Percentiles rank a stretch among this genome's conserved stretches.
These are phyloP conservation scores for Viridothelium virens DNA, from an alignment of 495 filamentous ascomycete species.

Conservation along the genomic window DNA sequence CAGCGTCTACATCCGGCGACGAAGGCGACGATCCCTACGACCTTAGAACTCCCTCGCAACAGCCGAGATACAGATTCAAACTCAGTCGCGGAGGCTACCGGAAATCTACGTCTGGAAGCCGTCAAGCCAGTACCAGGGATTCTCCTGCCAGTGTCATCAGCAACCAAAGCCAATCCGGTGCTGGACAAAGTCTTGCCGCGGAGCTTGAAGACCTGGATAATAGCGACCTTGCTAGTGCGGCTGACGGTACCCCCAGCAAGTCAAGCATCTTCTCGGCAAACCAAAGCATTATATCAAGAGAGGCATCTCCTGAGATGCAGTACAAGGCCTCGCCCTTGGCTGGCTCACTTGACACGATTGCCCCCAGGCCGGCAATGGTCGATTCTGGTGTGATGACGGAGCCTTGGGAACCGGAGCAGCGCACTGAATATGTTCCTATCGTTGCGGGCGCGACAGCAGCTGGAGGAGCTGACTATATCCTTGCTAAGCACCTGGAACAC, in stretches of 20 bases:
- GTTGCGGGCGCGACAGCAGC: not conserved
- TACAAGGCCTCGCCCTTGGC: slow-evolving; percentile 10
- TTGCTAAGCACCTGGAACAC: not conserved
- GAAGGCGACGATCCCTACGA: slow-evolving; percentile 60
- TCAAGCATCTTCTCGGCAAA: not conserved
- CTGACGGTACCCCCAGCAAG: slow-evolving; percentile 41
- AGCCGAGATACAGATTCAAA: slow-evolving; percentile 62
- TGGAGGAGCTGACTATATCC: not conserved
- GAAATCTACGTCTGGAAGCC: slow-evolving; percentile 37
- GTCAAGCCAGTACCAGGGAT: slow-evolving; percentile 45
- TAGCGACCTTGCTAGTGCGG: slow-evolving; percentile 46
- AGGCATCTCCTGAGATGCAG: slow-evolving; percentile 24
- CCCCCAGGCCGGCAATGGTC: slow-evolving; percentile 34
- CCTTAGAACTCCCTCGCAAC: slow-evolving; percentile 54
- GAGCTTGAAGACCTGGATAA: slow-evolving; percentile 74
- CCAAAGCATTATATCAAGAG: not conserved
- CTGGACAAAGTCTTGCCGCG: slow-evolving; percentile 77
- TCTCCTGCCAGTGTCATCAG: slow-evolving; percentile 52
- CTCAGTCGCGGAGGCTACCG: slow-evolving; percentile 49
- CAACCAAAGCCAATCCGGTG: slow-evolving; percentile 45
- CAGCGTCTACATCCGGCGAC: slow-evolving; percentile 79
- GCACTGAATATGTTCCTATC: not conserved
- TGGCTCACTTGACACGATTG: not conserved
- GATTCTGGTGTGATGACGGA: slow-evolving; percentile 89
- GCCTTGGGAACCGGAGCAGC: slow-evolving; percentile 42